A percentile compares a stretch with the other conserved stretches of the same genome.
Evolutionary conservation across 805 yeast species (phyloP).

Genomic region (Lipomyces chichibuensis): DNA sequence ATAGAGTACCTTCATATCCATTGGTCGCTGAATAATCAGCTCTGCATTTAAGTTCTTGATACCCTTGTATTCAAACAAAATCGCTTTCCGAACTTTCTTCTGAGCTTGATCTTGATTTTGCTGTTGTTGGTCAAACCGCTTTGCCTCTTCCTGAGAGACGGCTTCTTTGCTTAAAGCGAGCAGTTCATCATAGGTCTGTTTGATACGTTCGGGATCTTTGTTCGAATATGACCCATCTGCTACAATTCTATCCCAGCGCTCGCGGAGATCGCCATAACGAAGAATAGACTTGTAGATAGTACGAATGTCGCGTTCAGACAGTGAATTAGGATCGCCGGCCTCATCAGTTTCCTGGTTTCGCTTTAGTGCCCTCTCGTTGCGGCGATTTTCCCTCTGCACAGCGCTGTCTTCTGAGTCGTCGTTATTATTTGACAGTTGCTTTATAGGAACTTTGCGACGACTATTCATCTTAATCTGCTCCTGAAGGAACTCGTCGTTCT

Average conservation of each 20-base stretch:
- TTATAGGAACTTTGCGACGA: slow-evolving; percentile 61
- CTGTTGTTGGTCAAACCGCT: slow-evolving; percentile 50
- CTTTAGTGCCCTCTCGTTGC: slow-evolving; percentile 48
- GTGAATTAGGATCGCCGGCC: slow-evolving; percentile 52
- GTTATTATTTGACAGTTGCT: slow-evolving; percentile 44
- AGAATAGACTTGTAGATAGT: slow-evolving; percentile 81
- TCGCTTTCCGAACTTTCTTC: slow-evolving; percentile 85
- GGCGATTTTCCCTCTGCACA: slow-evolving; percentile 45
- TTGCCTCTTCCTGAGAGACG: slow-evolving; percentile 65
- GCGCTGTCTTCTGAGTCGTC: slow-evolving; percentile 49
- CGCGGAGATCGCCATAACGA: slow-evolving; percentile 73
- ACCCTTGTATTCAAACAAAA: slow-evolving; percentile 82
- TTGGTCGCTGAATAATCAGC: slow-evolving; percentile 75
- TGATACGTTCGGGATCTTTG: slow-evolving; percentile 76
- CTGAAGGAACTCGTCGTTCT: slow-evolving; percentile 83
- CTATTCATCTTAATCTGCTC: slow-evolving; percentile 88
- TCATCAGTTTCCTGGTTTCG: slow-evolving; percentile 41
- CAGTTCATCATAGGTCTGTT: slow-evolving; percentile 75
- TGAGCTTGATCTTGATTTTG: slow-evolving; percentile 48
- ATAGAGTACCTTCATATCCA: slow-evolving; percentile 72
- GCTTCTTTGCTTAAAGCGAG: slow-evolving; percentile 61
- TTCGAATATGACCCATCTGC: slow-evolving; percentile 88
- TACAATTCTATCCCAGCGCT: slow-evolving; percentile 79
- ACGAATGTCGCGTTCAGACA: slow-evolving; percentile 85
- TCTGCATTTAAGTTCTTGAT: slow-evolving; percentile 93